phyloP scores from a whole-genome alignment of 805 yeast genomes.

The Spencermartinsiella europaea region DNA sequence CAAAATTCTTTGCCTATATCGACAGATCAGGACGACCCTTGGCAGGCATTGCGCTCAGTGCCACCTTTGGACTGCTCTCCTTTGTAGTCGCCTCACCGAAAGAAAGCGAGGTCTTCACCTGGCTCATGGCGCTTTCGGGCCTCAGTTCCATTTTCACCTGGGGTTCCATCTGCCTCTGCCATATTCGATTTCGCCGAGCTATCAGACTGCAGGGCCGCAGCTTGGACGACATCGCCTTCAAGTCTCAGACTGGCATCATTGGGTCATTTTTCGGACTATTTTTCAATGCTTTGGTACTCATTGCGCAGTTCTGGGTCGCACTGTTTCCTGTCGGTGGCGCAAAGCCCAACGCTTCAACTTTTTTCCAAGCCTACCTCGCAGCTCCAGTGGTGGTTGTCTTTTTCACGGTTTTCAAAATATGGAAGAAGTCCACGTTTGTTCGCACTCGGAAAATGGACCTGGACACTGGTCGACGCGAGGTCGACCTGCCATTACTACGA shows the following conservation, averaged over 20 bases:
- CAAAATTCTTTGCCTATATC: conserved; percentile 53
- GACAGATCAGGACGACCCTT: conserved; percentile 72
- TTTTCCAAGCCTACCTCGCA: conserved; percentile 54
- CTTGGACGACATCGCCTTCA: conserved; percentile 60
- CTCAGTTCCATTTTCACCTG: conserved; percentile 71
- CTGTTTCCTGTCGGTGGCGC: conserved; percentile 55
- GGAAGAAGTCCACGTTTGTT: conserved; percentile 39
- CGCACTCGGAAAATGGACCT: conserved; percentile 50
- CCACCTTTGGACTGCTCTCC: conserved; percentile 46
- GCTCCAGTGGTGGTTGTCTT: conserved; percentile 37
- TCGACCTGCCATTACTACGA: conserved; percentile 48
- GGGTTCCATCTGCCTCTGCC: conserved; percentile 68
- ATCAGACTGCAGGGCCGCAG: conserved; percentile 60
- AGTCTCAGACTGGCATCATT: conserved; percentile 58
- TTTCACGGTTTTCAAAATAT: conserved; percentile 47
- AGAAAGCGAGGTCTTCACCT: conserved; percentile 56
- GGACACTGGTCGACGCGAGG: conserved; percentile 56
- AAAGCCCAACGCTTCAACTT: conserved; percentile 35
- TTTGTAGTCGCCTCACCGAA: conserved; percentile 54
- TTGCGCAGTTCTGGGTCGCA: conserved; percentile 81
- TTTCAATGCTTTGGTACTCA: conserved; percentile 55
- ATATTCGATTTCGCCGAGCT: conserved; percentile 61
- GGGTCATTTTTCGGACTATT: conserved; percentile 62
- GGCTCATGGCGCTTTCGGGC: conserved; percentile 74
- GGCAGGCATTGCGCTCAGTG: conserved; percentile 47